Base-by-base conservation (phyloP, 2,329 filamentous ascomycete genomes). In the Diatrype stigma region DNA sequence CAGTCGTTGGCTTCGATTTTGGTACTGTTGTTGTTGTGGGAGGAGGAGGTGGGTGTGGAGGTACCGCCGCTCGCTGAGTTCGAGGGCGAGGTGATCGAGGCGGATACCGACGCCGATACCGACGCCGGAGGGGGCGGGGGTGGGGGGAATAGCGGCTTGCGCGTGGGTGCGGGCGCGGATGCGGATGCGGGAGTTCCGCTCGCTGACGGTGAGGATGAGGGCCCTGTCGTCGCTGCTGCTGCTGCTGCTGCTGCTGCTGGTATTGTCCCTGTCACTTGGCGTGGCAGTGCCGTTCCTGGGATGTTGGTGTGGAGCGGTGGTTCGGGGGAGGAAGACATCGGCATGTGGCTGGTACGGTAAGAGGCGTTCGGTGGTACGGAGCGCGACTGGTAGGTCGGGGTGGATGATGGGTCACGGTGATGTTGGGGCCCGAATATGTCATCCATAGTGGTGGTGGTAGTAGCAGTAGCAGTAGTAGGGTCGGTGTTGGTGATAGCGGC, bases 1-100 rank as follows among this genome's bases (percentile, higher is more conserved):
- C 70, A 70, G 46, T 71, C 70, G 45, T 73, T 63, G 0, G 76
- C 71, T 52, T 77, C 75, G 1, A 70, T 53, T 52, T 74, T 74
- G 11, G n/a, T n/a, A n/a, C n/a, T n/a, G n/a, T n/a, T n/a, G n/a
- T n/a, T n/a, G n/a, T n/a, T n/a, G n/a, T n/a, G n/a, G n/a, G n/a
- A n/a, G n/a, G 54, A 54, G 14, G 59, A 50, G n/a, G 34, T 7
- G 14, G 46, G 28, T 51, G 57, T 17, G 60, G 46, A 32, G 50
- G 32, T 32, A 30, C 26, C 26, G 26, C 6, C 10, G 6, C 6
- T 30, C 26, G 51, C 34, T 50, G 19, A 57, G 49, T 17, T 55
- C 52, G 28, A 60, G 46, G 6, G 52, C 26, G 17, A 56, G 17
- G 30, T n/a, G n/a, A n/a, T n/a, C n/a, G n/a, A n/a, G n/a, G n/a